Evolutionary conservation across 1,139 yeast genomes (phyloP), one percentile per base, ranked within the genome.

Genomic region (Yamadazyma taylorii): DNA sequence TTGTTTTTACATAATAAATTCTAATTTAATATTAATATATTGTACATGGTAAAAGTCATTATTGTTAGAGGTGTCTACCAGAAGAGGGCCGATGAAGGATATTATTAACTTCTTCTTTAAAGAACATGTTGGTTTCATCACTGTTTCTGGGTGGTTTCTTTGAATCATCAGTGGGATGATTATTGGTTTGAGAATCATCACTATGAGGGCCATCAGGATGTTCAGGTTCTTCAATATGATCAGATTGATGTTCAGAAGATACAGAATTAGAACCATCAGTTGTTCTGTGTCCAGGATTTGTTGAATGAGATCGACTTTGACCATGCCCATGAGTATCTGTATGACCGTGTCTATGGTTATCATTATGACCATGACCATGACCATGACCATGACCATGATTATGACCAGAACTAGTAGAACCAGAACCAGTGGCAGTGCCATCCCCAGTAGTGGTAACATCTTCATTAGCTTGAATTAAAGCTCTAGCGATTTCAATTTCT

Each of bases 401-500:
- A n/a, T n/a, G n/a, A n/a, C n/a, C n/a, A n/a, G n/a, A n/a, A n/a
- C n/a, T n/a, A n/a, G n/a, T n/a, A n/a, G n/a, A n/a, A n/a, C n/a
- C n/a, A n/a, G n/a, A n/a, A n/a, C n/a, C n/a, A n/a, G n/a, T n/a
- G n/a, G n/a, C n/a, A n/a, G n/a, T n/a, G n/a, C n/a, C 38, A n/a
- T 21, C 30, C n/a, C n/a, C n/a, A n/a, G n/a, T 19, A 8, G 21
- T 19, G 21, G 21, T 19, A 8, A 19, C 55, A 27, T 56, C 72
- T 38, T 70, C 81, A 50, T 75, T 78, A 1, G 84, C 83, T 45
- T 79, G 82, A 33, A 80, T 78, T 48, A 81, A 61, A 0, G 85
- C 86, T 33, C 84, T 61, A 0, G 86, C 86, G 45, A 81, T 81
- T 37, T 79, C 85, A 24, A 79, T 75, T 46, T 79, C 85, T 35